These are phyloP conservation scores for Byssochlamys sp. DNA, from an alignment of 2,329 filamentous ascomycete genomes.

Conservation along the genomic window DNA sequence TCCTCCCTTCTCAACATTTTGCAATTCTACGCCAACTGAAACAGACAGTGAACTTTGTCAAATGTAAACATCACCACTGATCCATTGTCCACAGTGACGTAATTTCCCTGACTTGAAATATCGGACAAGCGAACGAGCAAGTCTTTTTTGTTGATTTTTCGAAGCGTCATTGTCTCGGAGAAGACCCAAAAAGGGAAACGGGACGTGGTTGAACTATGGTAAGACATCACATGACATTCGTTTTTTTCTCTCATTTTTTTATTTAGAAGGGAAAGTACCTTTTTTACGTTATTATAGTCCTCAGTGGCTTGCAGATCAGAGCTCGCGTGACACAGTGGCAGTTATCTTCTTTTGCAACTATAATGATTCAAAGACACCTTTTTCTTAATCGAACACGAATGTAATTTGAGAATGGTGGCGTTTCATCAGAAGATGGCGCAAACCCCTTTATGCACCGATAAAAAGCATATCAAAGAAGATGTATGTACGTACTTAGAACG, in stretches of 20 bases:
- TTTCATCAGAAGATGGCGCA: too few species aligned
- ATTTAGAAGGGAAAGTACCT: too few species aligned
- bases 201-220: background rate
- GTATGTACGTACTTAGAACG: background rate
- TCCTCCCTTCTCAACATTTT: background rate
- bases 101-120: background rate
- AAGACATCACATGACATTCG: background rate
- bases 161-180: background rate
- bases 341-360: too few species aligned
- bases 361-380: too few species aligned
- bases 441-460: background rate
- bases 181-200: background rate
- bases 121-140: background rate
- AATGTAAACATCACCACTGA: background rate
- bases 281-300: too few species aligned
- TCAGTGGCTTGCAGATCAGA: too few species aligned
- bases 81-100: background rate
- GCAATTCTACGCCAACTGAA: background rate
- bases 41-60: background rate
- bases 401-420: too few species aligned
- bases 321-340: too few species aligned
- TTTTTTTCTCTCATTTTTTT: background rate
- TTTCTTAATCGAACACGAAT: too few species aligned
- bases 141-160: background rate
- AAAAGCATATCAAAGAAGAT: background rate